These are phyloP conservation scores for Epichloe bromicola DNA, from an alignment of 2,329 filamentous ascomycete species.

Conservation along the genomic window DNA sequence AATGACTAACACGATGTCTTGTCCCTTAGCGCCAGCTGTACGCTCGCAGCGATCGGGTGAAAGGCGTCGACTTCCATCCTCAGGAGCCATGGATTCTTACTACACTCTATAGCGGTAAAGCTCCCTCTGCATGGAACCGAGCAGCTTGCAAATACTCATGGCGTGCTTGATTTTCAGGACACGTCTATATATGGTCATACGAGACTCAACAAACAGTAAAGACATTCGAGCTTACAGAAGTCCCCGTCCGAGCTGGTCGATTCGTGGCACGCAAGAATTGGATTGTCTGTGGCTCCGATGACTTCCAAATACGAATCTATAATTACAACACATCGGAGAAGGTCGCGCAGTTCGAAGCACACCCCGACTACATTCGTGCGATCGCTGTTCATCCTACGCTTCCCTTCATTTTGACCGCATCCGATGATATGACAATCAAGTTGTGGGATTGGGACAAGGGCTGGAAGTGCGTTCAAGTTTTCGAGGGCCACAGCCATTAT, in stretches of 20 bases:
- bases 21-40: conserved; percentile 29
- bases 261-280: conserved; percentile 98
- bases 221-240: conserved; percentile 97
- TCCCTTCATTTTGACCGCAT: conserved; percentile 89
- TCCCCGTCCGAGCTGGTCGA: conserved; percentile 89
- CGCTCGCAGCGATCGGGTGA: conserved; percentile 88
- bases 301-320: conserved; percentile 79
- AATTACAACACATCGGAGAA: conserved; percentile 99
- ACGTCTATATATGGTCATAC: conserved; percentile 99
- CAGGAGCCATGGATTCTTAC: conserved; percentile 95
- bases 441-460: conserved; percentile 98
- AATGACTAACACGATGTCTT: neutral
- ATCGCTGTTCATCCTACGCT: conserved; percentile 93
- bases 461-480: conserved; percentile 96
- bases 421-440: conserved; percentile 97
- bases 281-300: conserved; percentile 92
- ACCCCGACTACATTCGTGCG: conserved; percentile 95
- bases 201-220: conserved; percentile 95
- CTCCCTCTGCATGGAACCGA: neutral
- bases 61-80: conserved; percentile 93
- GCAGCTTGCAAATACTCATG: neutral
- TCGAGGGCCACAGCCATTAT: conserved; percentile 92
- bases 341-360: conserved; percentile 91
- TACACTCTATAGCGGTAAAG: conserved; percentile 79
- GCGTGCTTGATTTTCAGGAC: conserved; percentile 42